These are phyloP conservation scores for Pichia sp. DNA, from an alignment of 1,139 yeast species.

Conservation along the genomic window DNA sequence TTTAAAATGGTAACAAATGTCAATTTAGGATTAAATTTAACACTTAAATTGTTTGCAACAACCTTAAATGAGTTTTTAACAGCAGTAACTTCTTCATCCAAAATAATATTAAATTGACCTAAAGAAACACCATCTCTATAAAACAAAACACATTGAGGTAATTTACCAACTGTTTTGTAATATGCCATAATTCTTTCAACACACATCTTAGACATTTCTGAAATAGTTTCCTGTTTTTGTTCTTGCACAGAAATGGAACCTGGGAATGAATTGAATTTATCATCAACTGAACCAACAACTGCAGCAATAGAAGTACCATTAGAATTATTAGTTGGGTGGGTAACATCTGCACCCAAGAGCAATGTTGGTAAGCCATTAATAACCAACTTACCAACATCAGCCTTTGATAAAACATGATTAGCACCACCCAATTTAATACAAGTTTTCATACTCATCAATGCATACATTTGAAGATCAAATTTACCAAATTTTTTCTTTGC, in stretches of 20 bases:
- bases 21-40: conserved; percentile 25
- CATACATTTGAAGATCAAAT: conserved; percentile 24
- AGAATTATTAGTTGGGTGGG: conserved; percentile 28
- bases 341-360: conserved; percentile 31
- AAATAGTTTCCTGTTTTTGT: conserved; percentile 25
- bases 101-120: conserved; percentile 27
- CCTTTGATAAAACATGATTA: conserved; percentile 19
- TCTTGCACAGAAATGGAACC: conserved; percentile 28
- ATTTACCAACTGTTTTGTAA: conserved; percentile 19
- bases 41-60: conserved; percentile 15
- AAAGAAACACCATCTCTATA: conserved; percentile 32
- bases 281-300: conserved; percentile 28
- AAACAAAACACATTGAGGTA: conserved; percentile 27
- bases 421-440: conserved; percentile 24
- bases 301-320: conserved; percentile 28
- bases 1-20: conserved; percentile 27
- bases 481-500: conserved; percentile 20
- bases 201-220: conserved; percentile 25
- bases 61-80: conserved; percentile 24
- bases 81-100: conserved; percentile 27
- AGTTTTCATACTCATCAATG: conserved; percentile 24
- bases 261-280: conserved; percentile 25
- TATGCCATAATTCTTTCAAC: conserved; percentile 25
- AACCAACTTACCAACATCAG: conserved; percentile 16
- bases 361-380: conserved; percentile 21